Conservation (phyloP, 495 filamentous ascomycete species). For the Penicillium fimorum region DNA sequence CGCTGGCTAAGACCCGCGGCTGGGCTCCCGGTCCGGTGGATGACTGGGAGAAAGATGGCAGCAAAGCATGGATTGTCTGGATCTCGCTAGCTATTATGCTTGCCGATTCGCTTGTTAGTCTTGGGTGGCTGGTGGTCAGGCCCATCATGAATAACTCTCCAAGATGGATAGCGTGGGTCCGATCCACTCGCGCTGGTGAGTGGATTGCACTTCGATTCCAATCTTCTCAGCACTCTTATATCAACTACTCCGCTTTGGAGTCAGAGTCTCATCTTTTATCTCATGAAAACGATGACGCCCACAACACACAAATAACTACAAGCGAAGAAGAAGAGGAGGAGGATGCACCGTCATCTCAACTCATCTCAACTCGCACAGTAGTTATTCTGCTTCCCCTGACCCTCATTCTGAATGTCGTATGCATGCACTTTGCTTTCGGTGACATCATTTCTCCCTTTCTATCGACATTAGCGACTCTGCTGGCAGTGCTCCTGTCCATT, state of each 20-base stretch:
- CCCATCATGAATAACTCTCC: conserved; percentile 51
- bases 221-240: conserved; percentile 29
- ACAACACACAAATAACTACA: conserved; percentile 12
- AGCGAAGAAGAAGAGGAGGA: conserved; percentile 51
- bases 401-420: conserved; percentile 72
- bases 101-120: conserved; percentile 83
- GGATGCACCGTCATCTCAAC: conserved; percentile 81
- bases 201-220: conserved; percentile 26
- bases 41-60: conserved; percentile 88
- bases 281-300: conserved; percentile 9
- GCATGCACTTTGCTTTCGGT: conserved; percentile 79
- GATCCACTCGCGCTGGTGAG: conserved; percentile 27
- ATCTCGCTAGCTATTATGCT: conserved; percentile 94
- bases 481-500: conserved; percentile 84
- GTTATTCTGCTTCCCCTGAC: conserved; percentile 71
- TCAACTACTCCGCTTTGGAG: conserved; percentile 44
- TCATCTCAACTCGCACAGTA: conserved; percentile 71
- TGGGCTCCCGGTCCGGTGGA: conserved; percentile 87
- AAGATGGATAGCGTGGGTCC: conserved; percentile 30
- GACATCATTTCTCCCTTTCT: conserved; percentile 56
- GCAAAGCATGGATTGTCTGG: conserved; percentile 99
- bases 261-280: conserved; percentile 11
- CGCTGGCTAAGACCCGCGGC: conserved; percentile 75
- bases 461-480: conserved; percentile 78
- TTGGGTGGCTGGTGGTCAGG: conserved; percentile 73